A percentile compares a stretch with the other conserved stretches of the same genome.
These are phyloP conservation scores for Calonectria naviculata DNA, from an alignment of 2,329 filamentous ascomycete genomes.

Conservation along the genomic window DNA sequence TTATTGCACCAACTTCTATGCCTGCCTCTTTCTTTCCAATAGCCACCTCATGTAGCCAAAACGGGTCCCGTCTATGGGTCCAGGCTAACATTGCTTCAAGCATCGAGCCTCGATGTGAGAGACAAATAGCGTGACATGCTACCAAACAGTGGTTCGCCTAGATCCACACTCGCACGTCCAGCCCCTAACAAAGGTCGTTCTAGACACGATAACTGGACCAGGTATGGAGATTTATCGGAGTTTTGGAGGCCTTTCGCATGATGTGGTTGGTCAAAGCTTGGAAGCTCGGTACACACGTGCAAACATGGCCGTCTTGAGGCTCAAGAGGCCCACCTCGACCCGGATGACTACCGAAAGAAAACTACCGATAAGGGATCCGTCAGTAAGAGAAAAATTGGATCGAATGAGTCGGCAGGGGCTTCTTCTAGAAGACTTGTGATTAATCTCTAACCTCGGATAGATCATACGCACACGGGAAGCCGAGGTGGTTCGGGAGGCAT, in stretches of 20 bases:
- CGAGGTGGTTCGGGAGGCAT: neutral
- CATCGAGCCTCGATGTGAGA: neutral
- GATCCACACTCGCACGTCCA: slow-evolving; percentile 31
- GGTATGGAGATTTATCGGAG: slow-evolving; percentile 35
- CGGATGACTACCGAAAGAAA: slow-evolving; percentile 21
- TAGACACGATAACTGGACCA: slow-evolving; percentile 27
- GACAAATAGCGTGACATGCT: neutral
- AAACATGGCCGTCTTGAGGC: slow-evolving; percentile 20
- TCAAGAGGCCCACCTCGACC: slow-evolving; percentile 14
- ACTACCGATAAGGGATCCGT: slow-evolving; percentile 12
- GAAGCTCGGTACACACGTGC: slow-evolving; percentile 13
- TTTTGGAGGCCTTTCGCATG: slow-evolving; percentile 17
- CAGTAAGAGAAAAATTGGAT: neutral
- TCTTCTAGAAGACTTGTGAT: neutral
- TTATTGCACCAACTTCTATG: neutral
- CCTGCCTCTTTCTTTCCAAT: neutral
- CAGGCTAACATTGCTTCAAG: neutral
- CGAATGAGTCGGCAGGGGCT: neutral
- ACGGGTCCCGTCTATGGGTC: neutral
- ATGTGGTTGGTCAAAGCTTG: slow-evolving; percentile 21
- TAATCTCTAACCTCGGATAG: slow-evolving; percentile 20
- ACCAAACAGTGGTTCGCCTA: slow-evolving; percentile 21
- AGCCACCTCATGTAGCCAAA: neutral
- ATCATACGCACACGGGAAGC: neutral
- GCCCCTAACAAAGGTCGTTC: neutral